Base-by-base conservation (phyloP, 495 filamentous ascomycete genomes). In the Tricharina praecox region DNA sequence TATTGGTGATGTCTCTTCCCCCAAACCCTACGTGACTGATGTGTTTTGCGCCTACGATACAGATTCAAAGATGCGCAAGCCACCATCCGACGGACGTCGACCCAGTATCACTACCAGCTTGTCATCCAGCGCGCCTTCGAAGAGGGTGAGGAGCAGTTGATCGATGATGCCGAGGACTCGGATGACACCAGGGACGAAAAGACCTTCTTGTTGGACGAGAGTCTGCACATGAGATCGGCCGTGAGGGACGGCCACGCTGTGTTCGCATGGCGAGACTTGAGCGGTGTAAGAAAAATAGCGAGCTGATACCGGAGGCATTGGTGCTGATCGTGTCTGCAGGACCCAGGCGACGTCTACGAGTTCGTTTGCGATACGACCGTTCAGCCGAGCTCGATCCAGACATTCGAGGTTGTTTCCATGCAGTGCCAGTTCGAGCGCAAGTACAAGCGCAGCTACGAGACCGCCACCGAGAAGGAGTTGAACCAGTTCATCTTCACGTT, bases 361-460 rank as follows among this genome's bases (percentile, higher is more conserved):
- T 96, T 96, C 56, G 81, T 96, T 51, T 96, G 88, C 65, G 92
- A 95, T 62, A 60, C 66, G 7, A 74, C 73, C 21, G 75, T 81
- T 23, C 70, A 76, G 28, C 66, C 78, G 4, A 71, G 75, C 11
- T 80, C 85, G 51, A 81, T 87, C 8, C 68, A 78, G 18, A 73
- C 77, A 5, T 96, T 97, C 63, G 81, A 87, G 62, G 70, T 79
- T 23, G 79, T 84, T 32, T 85, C 92, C 13, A 70, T 79, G 28
- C 78, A 94, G 70, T 96, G 92, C 62, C 90, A 97, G 62, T 97
- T 86, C 78, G 90, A 97, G 69, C 74, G 92, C 52, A 95, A 93
- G 56, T 88, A 82, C 62, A 75, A 82, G 25, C 79, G 75, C 58
- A 78, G 75, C 20, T 73, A 82, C 49, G 76, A 83, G 40, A 78